Evolutionary conservation across 768 basidiomycete species (phyloP).

Genomic region (Leccinellum rugosiceps): DNA sequence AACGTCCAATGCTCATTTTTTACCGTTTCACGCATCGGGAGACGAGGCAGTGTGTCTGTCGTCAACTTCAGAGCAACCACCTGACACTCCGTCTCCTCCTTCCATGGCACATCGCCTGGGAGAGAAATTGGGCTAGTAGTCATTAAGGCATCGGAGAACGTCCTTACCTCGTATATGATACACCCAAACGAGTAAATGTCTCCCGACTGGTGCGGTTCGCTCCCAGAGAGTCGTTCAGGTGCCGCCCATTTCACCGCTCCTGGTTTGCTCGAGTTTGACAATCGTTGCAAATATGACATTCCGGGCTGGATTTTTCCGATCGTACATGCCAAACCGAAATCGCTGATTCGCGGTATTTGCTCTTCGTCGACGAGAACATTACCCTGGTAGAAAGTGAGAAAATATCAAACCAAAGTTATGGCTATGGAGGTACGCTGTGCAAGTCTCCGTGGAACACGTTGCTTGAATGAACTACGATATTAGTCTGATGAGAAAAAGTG

Average conservation of each 20-base stretch:
- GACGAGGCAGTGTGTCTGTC: neutral
- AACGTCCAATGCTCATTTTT: neutral
- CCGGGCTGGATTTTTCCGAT: neutral
- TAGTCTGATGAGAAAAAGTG: neutral
- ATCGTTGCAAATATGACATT: neutral
- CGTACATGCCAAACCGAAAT: neutral
- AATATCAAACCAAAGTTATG: neutral
- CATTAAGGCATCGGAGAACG: too few relatives aligned
- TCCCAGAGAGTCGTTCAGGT: neutral
- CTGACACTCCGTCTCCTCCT: neutral
- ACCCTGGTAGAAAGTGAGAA: neutral
- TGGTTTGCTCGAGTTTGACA: neutral
- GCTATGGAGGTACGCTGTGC: neutral
- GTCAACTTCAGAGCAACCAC: neutral
- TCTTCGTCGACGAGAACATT: constrained; percentile 1
- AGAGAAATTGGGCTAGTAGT: neutral
- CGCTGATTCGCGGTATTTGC: neutral
- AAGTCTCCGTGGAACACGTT: neutral
- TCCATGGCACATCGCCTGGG: constrained; percentile 5
- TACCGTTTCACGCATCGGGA: neutral
- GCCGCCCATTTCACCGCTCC: neutral
- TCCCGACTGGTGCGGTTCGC: neutral
- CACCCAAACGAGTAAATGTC: constrained; percentile 5
- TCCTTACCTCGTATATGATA: neutral
- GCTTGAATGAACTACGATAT: neutral